Base-by-base conservation (phyloP, 768 basidiomycete genomes). In the Trametes elegans region DNA sequence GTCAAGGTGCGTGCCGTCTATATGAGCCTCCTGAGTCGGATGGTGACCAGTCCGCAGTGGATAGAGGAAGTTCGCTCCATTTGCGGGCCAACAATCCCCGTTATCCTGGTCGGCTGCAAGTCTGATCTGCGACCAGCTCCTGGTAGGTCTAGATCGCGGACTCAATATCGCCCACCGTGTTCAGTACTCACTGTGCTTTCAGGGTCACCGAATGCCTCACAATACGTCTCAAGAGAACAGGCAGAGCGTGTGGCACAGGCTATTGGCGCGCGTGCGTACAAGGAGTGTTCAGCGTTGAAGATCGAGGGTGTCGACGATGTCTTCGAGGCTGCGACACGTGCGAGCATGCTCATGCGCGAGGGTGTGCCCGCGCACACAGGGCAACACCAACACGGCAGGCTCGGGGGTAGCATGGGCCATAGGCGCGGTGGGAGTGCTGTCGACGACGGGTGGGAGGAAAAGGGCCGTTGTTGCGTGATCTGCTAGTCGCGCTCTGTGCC, bases 61-160 rank as follows among this genome's bases (percentile, higher is more conserved):
- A 97, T 93, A 70, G 93, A 96, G 71, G 97, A 98, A 76, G 97
- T 98, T 11, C 86, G 95, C 53, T 86, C 80, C n/a, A 95, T 98
- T 66, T 98, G 97, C 71, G 97, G 97, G 0, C 80, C 88, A 29
- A 80, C 80, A 26, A 90, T 98, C 60, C 97, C 97, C 26, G 93
- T 99, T 49, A 79, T 99, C 43, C 86, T 98, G 32, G 95, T 98
- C 31, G 97, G 95, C 3, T 96, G 93, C 78, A 98, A 99, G 72
- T 87, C 85, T 51, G 97, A 99, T 75, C 73, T 98, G 56, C 85
- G 97, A 35, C 88, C 87, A 40, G 73, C 79, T 7, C 53, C 59
- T 7, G 62, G 62, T 63, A 43, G 28, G 62, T 52, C 8, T n/a
- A 3, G 14, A 23, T 8, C n/a, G 23, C 21, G 8, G 40, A 10